Percentiles rank a stretch among this genome's conserved stretches.
These are phyloP conservation scores for Amanita pseudoporphyria DNA, from an alignment of 768 basidiomycete species.

Conservation along the genomic window DNA sequence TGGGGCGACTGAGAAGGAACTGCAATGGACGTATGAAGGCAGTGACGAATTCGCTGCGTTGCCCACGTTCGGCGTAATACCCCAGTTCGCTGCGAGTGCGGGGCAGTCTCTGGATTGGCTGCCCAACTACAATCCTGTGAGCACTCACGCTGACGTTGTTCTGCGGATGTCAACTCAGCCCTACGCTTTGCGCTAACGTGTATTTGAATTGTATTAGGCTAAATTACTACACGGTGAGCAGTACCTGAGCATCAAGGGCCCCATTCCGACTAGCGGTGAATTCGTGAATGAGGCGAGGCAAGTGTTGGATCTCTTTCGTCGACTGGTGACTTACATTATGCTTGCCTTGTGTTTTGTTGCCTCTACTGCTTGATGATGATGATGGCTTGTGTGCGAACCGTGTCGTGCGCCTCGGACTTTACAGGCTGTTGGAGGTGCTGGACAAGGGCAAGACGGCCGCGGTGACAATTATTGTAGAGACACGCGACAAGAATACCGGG, in stretches of 20 bases:
- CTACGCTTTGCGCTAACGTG: background rate
- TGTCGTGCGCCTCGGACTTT: background rate
- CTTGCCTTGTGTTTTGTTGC: background rate
- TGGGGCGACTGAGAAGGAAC: conserved; percentile 87
- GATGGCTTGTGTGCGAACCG: background rate
- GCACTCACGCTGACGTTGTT: too few species aligned
- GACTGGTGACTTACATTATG: background rate
- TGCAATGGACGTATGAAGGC: conserved; percentile 87
- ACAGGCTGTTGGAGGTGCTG: conserved; percentile 66
- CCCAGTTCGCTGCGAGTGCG: conserved; percentile 72
- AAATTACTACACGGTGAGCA: conserved; percentile 98
- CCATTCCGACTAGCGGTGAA: conserved; percentile 78
- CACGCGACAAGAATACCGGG: conserved; percentile 71
- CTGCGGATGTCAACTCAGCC: background rate
- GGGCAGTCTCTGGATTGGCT: conserved; percentile 74
- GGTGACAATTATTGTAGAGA: conserved; percentile 70
- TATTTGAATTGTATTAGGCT: conserved; percentile 39
- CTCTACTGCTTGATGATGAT: background rate
- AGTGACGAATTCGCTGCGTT: conserved; percentile 78
- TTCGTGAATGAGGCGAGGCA: conserved; percentile 69
- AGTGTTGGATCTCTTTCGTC: conserved; percentile 12
- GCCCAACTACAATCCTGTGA: conserved; percentile 88
- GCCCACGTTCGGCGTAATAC: conserved; percentile 93
- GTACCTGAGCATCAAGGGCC: conserved; percentile 77
- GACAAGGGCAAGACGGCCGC: conserved; percentile 94